Evolutionary conservation across 1,284 basidiomycete species (phyloP).

Genomic region (Sphagnurus paluster): DNA sequence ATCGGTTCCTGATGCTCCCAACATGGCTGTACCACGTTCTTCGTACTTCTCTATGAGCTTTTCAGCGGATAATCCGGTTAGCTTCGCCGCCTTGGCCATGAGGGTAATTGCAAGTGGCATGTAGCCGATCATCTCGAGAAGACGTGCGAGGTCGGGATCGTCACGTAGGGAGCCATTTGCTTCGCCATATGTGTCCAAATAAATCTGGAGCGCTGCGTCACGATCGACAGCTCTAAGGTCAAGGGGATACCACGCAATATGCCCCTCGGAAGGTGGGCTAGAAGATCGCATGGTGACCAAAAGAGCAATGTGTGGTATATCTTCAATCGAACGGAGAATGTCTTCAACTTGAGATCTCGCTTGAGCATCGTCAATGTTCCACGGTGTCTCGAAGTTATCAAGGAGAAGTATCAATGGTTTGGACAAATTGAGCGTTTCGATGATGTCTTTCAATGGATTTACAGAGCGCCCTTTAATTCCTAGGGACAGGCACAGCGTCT

Average conservation of each 20-base stretch:
- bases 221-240: constrained; percentile 14
- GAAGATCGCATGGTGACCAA: constrained; percentile 26
- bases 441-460: constrained; percentile 16
- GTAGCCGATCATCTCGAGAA: constrained; percentile 24
- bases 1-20: constrained; percentile 8
- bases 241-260: constrained; percentile 16
- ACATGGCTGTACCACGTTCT: not conserved
- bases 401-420: constrained; percentile 1
- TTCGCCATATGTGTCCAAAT: constrained; percentile 16
- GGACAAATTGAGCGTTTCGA: not conserved
- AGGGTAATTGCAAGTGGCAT: constrained; percentile 23
- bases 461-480: constrained; percentile 14
- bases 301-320: constrained; percentile 21
- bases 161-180: too few relatives aligned
- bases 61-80: not conserved
- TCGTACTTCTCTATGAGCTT: constrained; percentile 7
- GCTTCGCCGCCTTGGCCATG: constrained; percentile 6
- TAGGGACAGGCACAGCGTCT: constrained; percentile 21
- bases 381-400: constrained; percentile 4
- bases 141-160: constrained; percentile 18
- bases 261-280: constrained; percentile 15
- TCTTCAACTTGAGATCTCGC: constrained; percentile 18
- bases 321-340: constrained; percentile 16
- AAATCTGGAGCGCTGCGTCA: constrained; percentile 20
- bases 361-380: constrained; percentile 1